These are phyloP conservation scores for Aspergillaceae sp. DNA, from an alignment of 2,329 filamentous ascomycete species.

Conservation along the genomic window DNA sequence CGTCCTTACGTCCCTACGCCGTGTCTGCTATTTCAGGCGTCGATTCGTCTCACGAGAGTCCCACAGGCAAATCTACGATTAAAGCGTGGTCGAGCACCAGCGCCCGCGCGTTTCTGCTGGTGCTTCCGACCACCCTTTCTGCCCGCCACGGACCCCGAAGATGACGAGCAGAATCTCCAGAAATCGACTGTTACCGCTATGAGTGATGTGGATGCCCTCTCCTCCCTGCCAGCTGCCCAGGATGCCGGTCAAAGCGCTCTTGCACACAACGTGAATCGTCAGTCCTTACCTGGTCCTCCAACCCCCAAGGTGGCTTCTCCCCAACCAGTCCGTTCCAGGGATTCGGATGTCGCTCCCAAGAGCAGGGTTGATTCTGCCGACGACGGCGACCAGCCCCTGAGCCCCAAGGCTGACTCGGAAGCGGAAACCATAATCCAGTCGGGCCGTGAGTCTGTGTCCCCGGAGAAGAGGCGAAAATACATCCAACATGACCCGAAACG, in stretches of 20 bases:
- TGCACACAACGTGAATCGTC: slow-evolving; percentile 24
- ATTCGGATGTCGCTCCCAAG: slow-evolving; percentile 13
- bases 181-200: slow-evolving; percentile 38
- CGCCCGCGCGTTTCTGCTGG: slow-evolving; percentile 27
- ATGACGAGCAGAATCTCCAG: slow-evolving; percentile 35
- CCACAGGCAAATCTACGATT: neutral
- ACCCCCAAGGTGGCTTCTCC: slow-evolving; percentile 15
- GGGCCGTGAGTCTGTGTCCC: slow-evolving; percentile 36
- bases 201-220: slow-evolving; percentile 39
- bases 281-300: slow-evolving; percentile 15
- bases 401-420: slow-evolving; percentile 40
- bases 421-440: slow-evolving; percentile 44
- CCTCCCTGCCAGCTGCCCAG: slow-evolving; percentile 31
- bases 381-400: slow-evolving; percentile 28
- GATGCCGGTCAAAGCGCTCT: slow-evolving; percentile 24
- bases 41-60: neutral
- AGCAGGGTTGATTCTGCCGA: slow-evolving; percentile 19
- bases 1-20: neutral
- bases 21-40: neutral
- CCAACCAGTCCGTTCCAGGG: slow-evolving; percentile 11
- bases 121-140: slow-evolving; percentile 22
- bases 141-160: slow-evolving; percentile 33
- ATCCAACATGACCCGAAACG: slow-evolving; percentile 31
- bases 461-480: slow-evolving; percentile 38
- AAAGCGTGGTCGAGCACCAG: slow-evolving; percentile 22